A percentile compares a stretch with the other conserved stretches of the same genome.
Conservation (phyloP, 805 yeast genomes). For the Metschnikowia similis region DNA sequence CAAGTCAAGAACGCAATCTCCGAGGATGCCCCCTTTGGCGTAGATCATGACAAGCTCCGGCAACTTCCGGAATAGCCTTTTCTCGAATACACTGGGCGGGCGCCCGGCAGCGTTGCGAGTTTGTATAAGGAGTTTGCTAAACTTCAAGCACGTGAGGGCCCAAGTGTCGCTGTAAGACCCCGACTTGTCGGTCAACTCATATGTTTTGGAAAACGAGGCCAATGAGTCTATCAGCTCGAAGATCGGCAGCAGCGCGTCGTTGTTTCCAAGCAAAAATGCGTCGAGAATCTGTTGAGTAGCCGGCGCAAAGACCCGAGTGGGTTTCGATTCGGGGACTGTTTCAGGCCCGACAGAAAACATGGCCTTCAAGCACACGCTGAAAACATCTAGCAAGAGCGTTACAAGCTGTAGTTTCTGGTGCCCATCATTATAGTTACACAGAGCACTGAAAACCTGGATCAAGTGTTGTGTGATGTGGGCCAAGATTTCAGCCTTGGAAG, state of each 20-base stretch:
- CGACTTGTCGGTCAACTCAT: conserved; percentile 39
- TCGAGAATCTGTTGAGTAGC: conserved; percentile 50
- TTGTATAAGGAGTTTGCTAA: conserved; percentile 53
- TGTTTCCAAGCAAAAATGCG: conserved; percentile 51
- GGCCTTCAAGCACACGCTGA: conserved; percentile 49
- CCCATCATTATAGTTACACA: conserved; percentile 60
- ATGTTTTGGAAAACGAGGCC: conserved; percentile 30
- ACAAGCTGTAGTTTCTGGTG: conserved; percentile 63
- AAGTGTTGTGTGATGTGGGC: conserved; percentile 51
- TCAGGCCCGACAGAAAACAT: conserved; percentile 52
- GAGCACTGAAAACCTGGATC: conserved; percentile 64
- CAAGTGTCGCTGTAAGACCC: conserved; percentile 49
- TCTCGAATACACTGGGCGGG: conserved; percentile 64
- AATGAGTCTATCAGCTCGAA: conserved; percentile 46
- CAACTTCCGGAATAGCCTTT: conserved; percentile 49
- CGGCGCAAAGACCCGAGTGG: conserved; percentile 45
- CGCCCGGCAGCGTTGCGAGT: conserved; percentile 47
- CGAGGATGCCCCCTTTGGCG: conserved; percentile 43
- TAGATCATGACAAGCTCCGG: conserved; percentile 58
- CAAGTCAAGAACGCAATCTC: conserved; percentile 50
- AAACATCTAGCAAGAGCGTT: conserved; percentile 46
- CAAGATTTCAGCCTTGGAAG: conserved; percentile 50
- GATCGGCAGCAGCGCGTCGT: conserved; percentile 51
- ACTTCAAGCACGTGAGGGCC: conserved; percentile 48
- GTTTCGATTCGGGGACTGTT: conserved; percentile 29